Evolutionary conservation across 257 asterid species (phyloP).

Genomic region (Linderniella brevidens): DNA sequence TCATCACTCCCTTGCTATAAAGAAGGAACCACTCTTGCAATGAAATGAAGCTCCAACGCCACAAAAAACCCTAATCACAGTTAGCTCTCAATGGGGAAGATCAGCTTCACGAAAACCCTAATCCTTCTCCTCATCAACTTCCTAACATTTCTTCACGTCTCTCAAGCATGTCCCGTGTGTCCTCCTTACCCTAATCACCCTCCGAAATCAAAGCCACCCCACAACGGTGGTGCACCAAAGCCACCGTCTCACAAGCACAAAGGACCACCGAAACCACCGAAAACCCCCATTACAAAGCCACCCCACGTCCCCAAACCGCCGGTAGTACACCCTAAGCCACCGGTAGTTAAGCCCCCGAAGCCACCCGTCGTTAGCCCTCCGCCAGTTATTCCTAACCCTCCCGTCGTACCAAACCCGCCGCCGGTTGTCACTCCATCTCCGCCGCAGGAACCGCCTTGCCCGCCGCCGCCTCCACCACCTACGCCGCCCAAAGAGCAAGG

Average conservation of each 20-base stretch:
- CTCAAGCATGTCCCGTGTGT: no score
- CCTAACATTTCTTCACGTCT: no score
- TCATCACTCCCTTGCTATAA: no score
- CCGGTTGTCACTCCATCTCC: conserved; percentile 9
- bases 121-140: no score
- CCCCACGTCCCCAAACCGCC: conserved; percentile 13
- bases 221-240: background rate
- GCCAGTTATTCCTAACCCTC: conserved; percentile 11
- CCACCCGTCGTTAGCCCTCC: conserved; percentile 15
- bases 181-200: background rate
- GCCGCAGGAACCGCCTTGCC: conserved; percentile 11
- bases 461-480: conserved; percentile 16
- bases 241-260: conserved; percentile 1
- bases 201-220: conserved; percentile 9
- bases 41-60: no score
- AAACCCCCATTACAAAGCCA: conserved; percentile 9
- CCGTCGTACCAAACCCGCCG: conserved; percentile 12
- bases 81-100: no score
- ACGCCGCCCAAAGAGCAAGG: conserved; percentile 4
- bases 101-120: no score
- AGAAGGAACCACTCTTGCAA: no score
- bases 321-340: conserved; percentile 11
- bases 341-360: conserved; percentile 13
- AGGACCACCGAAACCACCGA: conserved; percentile 7
- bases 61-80: no score